These are phyloP conservation scores for Talaromyces sp. DNA, from an alignment of 2,329 filamentous ascomycete genomes.

Conservation along the genomic window DNA sequence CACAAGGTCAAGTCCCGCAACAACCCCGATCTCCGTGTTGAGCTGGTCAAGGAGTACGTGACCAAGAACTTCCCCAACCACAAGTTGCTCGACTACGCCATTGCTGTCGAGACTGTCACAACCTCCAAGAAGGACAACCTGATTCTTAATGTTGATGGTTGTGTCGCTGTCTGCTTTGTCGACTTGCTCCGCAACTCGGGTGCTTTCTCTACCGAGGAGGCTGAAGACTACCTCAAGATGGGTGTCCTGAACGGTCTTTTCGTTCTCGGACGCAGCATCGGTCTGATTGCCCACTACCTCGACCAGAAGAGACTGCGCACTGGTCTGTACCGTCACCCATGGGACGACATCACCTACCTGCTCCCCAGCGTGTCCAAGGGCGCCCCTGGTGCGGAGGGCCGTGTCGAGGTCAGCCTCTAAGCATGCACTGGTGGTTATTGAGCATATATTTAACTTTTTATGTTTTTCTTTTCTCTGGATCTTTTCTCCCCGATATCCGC, in stretches of 20 bases:
- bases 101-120: conserved; percentile 95
- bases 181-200: conserved; percentile 96
- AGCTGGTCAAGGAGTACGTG: conserved; percentile 99
- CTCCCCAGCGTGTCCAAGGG: conserved; percentile 72
- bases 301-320: conserved; percentile 99
- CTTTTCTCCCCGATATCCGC: conserved; percentile 8
- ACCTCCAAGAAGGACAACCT: conserved; percentile 99
- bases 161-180: conserved; percentile 97
- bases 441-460: conserved; percentile 23
- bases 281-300: conserved; percentile 98
- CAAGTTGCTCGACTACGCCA: conserved; percentile 97
- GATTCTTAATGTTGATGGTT: conserved; percentile 98
- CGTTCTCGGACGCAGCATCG: conserved; percentile 92
- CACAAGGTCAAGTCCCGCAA: conserved; percentile 99
- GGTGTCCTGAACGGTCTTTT: conserved; percentile 99
- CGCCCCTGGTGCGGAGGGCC: conserved; percentile 70
- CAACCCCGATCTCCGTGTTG: conserved; percentile 99
- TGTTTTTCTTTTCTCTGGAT: conserved; percentile 18
- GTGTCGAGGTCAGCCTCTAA: conserved; percentile 82
- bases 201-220: conserved; percentile 92
- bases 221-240: conserved; percentile 98
- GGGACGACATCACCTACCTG: conserved; percentile 97
- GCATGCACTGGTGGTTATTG: conserved; percentile 22
- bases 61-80: conserved; percentile 94
- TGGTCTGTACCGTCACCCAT: conserved; percentile 97